phyloP scores from a whole-genome alignment of 768 basidiomycete species.

The Collybia nuda region DNA sequence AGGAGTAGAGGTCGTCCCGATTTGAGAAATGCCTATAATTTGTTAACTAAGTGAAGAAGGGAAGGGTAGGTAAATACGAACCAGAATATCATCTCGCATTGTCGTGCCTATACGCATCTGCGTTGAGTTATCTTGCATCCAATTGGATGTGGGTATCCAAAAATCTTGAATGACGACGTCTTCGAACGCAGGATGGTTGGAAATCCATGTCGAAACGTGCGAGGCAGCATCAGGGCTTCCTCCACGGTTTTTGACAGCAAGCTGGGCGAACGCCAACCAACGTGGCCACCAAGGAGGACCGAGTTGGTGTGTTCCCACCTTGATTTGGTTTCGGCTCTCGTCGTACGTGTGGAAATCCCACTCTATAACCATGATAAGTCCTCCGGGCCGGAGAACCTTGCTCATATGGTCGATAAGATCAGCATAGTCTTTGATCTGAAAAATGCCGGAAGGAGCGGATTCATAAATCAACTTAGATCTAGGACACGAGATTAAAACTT shows the following conservation, averaged over 20 bases:
- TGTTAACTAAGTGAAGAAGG: constrained; percentile 1
- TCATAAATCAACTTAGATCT: constrained; percentile 1
- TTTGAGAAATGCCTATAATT: constrained; percentile 56
- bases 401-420: constrained; percentile 65
- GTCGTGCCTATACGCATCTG: constrained; percentile 36
- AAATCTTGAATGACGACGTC: constrained; percentile 55
- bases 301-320: constrained; percentile 39
- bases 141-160: constrained; percentile 65
- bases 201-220: constrained; percentile 55
- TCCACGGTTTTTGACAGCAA: constrained; percentile 55
- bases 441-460: constrained; percentile 15
- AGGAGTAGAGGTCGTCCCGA: constrained; percentile 70
- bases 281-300: constrained; percentile 59
- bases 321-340: constrained; percentile 40
- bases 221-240: constrained; percentile 64
- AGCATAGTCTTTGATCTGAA: constrained; percentile 63
- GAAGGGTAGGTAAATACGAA: constrained; percentile 19
- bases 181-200: constrained; percentile 55
- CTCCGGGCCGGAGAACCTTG: constrained; percentile 67
- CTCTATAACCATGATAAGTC: constrained; percentile 65
- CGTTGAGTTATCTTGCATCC: constrained; percentile 39
- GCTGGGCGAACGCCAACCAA: constrained; percentile 56
- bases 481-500: constrained; percentile 25
- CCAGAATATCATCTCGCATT: constrained; percentile 63
- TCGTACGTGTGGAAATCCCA: constrained; percentile 71